Evolutionary conservation across 768 basidiomycete genomes (phyloP).

Genomic region (Serendipita vermifera): DNA sequence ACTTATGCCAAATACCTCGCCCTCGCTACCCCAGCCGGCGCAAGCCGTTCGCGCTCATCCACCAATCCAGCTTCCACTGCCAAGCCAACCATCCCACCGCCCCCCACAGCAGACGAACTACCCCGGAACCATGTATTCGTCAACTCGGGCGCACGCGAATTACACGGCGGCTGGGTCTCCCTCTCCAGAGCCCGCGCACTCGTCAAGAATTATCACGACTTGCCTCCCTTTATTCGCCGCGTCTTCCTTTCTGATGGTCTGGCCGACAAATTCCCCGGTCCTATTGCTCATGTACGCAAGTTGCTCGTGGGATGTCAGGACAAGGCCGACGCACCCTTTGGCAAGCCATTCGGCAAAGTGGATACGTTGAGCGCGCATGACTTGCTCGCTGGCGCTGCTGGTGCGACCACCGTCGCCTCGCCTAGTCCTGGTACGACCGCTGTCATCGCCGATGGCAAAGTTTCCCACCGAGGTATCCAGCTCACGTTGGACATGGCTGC

Average conservation of each 20-base stretch:
- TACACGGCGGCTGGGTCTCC: conserved; percentile 62
- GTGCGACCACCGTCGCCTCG: background rate
- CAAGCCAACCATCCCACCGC: conserved; percentile 25
- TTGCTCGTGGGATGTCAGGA: background rate
- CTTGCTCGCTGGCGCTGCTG: background rate
- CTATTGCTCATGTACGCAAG: background rate
- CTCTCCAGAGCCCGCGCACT: conserved; percentile 41
- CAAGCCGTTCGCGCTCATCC: background rate
- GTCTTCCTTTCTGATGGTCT: conserved; percentile 52
- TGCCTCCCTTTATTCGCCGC: conserved; percentile 28
- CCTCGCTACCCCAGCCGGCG: background rate
- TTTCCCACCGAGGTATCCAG: background rate
- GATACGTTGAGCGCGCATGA: conserved; percentile 1
- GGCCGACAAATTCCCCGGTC: conserved; percentile 43
- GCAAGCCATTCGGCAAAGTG: background rate
- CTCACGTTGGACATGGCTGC: background rate
- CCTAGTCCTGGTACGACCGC: background rate
- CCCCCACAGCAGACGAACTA: conserved; percentile 17
- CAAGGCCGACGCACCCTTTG: background rate
- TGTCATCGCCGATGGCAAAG: background rate
- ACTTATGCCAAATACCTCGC: conserved; percentile 21
- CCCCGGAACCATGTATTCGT: conserved; percentile 37
- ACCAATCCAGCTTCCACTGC: conserved; percentile 25
- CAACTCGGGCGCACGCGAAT: conserved; percentile 36
- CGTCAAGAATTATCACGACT: conserved; percentile 31